Evolutionary conservation across 1,284 basidiomycete genomes (phyloP), one percentile per base, ranked within the genome.

Genomic region (Phenoliferia sp.): DNA sequence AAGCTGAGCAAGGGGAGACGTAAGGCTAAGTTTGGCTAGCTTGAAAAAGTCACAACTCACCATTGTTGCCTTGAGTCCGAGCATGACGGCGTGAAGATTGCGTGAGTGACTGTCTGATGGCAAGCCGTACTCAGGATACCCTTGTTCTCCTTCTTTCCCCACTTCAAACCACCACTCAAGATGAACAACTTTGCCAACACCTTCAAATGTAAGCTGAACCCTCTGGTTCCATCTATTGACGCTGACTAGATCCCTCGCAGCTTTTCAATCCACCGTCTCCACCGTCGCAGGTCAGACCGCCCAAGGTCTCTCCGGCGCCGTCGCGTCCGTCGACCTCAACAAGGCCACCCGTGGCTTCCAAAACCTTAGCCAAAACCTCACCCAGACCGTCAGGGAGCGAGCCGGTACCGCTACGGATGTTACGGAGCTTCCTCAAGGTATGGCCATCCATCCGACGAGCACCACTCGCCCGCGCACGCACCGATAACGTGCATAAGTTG

Each of bases 351-450:
- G 71, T 52, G 64, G 66, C 9, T 73, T 75, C 55, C 56, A 58
- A 17, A 74, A 56, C 31, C 34, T 76, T 12, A 50, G 65, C n/a
- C 57, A 59, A 19, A 74, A 52, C 32, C 35, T 76, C 16, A 36
- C 63, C n/a, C 75, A 76, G 66, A 61, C 63, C 1, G 68, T 74
- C 61, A 83, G 85, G 74, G 95, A 99, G 81, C 85, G 90, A 61
- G 84, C 98, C 4, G 95, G 95, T 32, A 88, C 92, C 75, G 86
- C 96, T 66, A 86, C 90, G 19, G 85, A 89, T n/a, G 95, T 99
- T 77, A 99, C 95, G 26, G 95, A 98, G 81, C 84, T 94, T 44
- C 89, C 90, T n/a, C 88, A 90, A 80, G 89, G 89, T 88, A 44
- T 19, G 71, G 3, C 55, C 48, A n/a, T 6, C 39, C 22, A 44